These are phyloP conservation scores for Suhomyces sp. DNA, from an alignment of 805 yeast species.

Conservation along the genomic window DNA sequence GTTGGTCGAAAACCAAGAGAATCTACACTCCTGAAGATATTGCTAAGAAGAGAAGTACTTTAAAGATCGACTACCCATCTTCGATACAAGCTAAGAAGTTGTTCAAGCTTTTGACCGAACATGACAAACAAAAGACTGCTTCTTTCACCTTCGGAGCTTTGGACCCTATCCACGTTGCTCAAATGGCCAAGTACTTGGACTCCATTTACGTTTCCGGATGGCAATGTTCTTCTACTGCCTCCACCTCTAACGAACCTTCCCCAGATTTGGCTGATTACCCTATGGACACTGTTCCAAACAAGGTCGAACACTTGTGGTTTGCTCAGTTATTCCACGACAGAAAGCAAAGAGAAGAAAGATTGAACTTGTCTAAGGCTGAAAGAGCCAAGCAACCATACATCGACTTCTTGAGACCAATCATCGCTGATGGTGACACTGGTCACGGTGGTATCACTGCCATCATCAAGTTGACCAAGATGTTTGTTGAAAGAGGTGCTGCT, in stretches of 20 bases:
- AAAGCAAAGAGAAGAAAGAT: conserved; percentile 87
- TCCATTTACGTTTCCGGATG: conserved; percentile 94
- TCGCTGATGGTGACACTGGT: conserved; percentile 98
- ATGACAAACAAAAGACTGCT: conserved; percentile 66
- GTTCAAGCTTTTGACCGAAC: conserved; percentile 65
- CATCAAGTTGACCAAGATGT: conserved; percentile 90
- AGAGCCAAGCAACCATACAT: conserved; percentile 68
- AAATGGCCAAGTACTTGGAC: conserved; percentile 95
- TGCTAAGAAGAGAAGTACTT: conserved; percentile 81
- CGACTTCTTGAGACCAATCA: conserved; percentile 90
- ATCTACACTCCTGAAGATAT: conserved; percentile 86
- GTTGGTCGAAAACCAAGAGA: conserved; percentile 87
- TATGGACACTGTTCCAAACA: conserved; percentile 97
- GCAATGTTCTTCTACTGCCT: conserved; percentile 98
- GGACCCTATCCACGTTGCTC: conserved; percentile 93
- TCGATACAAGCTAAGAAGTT: conserved; percentile 79
- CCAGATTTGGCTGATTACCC: conserved; percentile 99
- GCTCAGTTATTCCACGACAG: conserved; percentile 97
- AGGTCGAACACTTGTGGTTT: conserved; percentile 94
- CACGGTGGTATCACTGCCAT: conserved; percentile 98
- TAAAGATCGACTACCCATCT: conserved; percentile 74
- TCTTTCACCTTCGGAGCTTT: conserved; percentile 94
- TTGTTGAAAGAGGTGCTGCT: conserved; percentile 97
- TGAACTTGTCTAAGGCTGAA: conserved; percentile 56
- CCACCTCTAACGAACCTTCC: conserved; percentile 95